Evolutionary conservation across 805 yeast species (phyloP).

Genomic region (Zygotorulaspora chibaensis): DNA sequence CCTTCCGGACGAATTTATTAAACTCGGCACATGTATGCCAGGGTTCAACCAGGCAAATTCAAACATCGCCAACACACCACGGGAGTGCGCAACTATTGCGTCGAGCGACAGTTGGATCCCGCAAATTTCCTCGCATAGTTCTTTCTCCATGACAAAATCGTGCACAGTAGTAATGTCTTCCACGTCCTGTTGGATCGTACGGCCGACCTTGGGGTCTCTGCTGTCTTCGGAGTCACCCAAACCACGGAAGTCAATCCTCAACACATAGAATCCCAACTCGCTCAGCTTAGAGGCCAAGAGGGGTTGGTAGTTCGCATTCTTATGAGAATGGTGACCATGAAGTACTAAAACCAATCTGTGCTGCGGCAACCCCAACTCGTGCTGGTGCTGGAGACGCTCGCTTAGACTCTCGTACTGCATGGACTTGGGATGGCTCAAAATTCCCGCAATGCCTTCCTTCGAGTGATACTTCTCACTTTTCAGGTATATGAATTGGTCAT

Average conservation of each 20-base stretch:
- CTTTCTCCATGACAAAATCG: conserved; percentile 31
- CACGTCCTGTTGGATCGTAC: conserved; percentile 59
- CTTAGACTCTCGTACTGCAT: conserved; percentile 18
- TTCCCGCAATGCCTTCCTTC: conserved; percentile 36
- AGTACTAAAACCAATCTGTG: conserved; percentile 54
- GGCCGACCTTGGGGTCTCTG: conserved; percentile 38
- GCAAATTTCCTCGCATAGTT: conserved; percentile 26
- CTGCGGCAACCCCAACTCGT: conserved; percentile 29
- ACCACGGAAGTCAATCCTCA: conserved; percentile 81
- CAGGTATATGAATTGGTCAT: conserved; percentile 21
- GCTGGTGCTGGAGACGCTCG: conserved; percentile 17
- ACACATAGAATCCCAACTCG: conserved; percentile 55
- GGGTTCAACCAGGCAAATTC: conserved; percentile 51
- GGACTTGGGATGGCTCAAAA: conserved; percentile 36
- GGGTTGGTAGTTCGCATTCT: conserved; percentile 71
- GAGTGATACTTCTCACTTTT: conserved; percentile 22
- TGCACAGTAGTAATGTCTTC: conserved; percentile 57
- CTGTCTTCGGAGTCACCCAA: conserved; percentile 70
- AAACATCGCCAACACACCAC: conserved; percentile 75
- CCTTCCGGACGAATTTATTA: conserved; percentile 73
- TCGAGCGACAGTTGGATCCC: conserved; percentile 45
- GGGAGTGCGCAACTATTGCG: conserved; percentile 69
- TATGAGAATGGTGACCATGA: conserved; percentile 88
- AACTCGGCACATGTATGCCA: conserved; percentile 46
- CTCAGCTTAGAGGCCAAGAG: conserved; percentile 58